Base-by-base conservation (phyloP, 2,329 filamentous ascomycete species). In the Chaetothyriales sp. region DNA sequence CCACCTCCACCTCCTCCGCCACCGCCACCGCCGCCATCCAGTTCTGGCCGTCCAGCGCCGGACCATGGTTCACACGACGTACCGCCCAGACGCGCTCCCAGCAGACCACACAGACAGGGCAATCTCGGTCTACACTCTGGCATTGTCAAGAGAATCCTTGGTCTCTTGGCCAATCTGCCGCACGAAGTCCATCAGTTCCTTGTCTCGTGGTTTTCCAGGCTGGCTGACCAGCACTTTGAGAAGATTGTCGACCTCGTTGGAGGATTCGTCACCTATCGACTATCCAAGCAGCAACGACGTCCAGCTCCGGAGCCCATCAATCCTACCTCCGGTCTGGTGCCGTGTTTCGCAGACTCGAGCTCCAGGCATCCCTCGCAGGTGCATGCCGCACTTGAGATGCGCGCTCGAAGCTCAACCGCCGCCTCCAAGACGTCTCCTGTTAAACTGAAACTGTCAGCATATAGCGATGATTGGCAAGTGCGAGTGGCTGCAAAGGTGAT, bases 391-490 rank as follows among this genome's bases (percentile, higher is more conserved):
- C 73, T 93, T 18, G 81, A 70, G 63, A 64, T 69, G 55, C 62
- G 68, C 49, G 60, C 58, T 32, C 54, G 63, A 22, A 19, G 50
- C n/a, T 51, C 59, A 15, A 68, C 71, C 9, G 80, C 77, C 62
- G 78, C 75, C 61, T 65, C 70, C 18, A 77, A 77, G 49, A 74
- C 77, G 28, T 71, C 73, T 26, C 68, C 70, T 43, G 68, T 71
- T 25, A 65, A 66, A 45, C 67, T 73, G 6, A 64, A 66, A 46
- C 66, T 73, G 8, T 73, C 80, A 1, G 68, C 79, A 0, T 93
- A 92, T 63, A 74, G 76, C 18, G 85, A 90, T 52, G 89, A 95
- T 62, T 95, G 89, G 89, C 88, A 95, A 65, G 79, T 94, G 51
- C 84, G 80, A 63, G 85, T 85, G 9, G 84, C 84, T 6, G 82